A percentile compares a stretch with the other conserved stretches of the same genome.
phyloP scores from a whole-genome alignment of 306 rosid species.

The Dalbergia cultrata region DNA sequence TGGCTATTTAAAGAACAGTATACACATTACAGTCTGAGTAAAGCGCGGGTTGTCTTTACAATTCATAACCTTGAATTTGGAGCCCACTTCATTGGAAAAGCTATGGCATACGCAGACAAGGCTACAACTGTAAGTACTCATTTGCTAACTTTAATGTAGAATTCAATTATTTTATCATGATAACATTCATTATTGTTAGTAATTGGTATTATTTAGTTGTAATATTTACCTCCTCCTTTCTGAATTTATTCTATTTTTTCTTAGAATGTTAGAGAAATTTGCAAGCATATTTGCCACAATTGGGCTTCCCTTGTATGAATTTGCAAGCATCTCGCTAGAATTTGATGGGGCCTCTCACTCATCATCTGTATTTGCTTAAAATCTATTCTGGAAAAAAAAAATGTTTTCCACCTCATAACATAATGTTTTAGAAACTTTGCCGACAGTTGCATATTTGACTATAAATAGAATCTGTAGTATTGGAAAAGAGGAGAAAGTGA shows the following conservation, averaged over 20 bases:
- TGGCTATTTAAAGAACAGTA: constrained; percentile 94
- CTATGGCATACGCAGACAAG: constrained; percentile 78
- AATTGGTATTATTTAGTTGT: background rate
- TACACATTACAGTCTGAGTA: constrained; percentile 80
- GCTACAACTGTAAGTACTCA: constrained; percentile 86
- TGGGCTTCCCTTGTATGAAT: background rate
- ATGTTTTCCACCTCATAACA: constrained; percentile 3
- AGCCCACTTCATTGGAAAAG: constrained; percentile 71
- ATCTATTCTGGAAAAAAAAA: constrained; percentile 20
- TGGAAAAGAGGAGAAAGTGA: constrained; percentile 37
- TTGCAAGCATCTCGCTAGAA: constrained; percentile 18
- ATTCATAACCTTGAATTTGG: constrained; percentile 99
- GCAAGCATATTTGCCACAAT: background rate
- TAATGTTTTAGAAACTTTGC: constrained; percentile 13
- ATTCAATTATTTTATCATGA: background rate
- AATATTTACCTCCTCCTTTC: constrained; percentile 15
- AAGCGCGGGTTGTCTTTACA: constrained; percentile 87
- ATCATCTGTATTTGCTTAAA: background rate
- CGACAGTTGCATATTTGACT: constrained; percentile 15
- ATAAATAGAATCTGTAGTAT: constrained; percentile 14
- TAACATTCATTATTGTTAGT: background rate
- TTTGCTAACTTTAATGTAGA: background rate
- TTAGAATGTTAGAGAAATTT: background rate
- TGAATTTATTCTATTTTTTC: background rate
- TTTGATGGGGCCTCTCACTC: constrained; percentile 15